Base-by-base conservation (phyloP, 495 filamentous ascomycete genomes). In the Elasticomyces elasticus region DNA sequence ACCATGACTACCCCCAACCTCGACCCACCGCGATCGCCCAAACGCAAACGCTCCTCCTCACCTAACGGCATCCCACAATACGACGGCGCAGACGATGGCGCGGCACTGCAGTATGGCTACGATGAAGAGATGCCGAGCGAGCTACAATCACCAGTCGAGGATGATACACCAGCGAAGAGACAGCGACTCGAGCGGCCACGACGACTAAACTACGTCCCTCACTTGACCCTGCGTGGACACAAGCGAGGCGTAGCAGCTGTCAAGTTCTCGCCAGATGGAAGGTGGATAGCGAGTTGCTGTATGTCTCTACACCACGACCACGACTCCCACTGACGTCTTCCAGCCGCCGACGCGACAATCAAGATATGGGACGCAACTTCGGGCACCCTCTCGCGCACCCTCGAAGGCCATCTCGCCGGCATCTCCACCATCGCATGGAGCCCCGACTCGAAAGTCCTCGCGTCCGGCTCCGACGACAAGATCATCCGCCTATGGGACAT, bases 401-500 rank as follows among this genome's bases (percentile, higher is more conserved):
- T 98, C n/a, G 83, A 94, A 62, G 92, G 89, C 24, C 92, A 98
- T 71, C 76, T 95, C 56, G 89, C 92, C 0, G 92, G 92, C 55
- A 79, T 98, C 12, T 91, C 86, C 0, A 88, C 87, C 24, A 74
- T 98, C 22, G 83, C 90, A 27, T 98, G 92, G 92, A 79, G 81
- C 45, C 91, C 94, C 1, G 89, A 95, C 67, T 87, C 83, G 35
- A 77, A 81, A 60, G 85, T 82, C 1, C 76, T 98, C 42, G 94
- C 90, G 0, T 89, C 89, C 17, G 92, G 92, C 10, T 89, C 85
- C 24, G 92, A 98, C 67, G 92, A 98, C 74, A 98, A 97, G 67
- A 82, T 86, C 0, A 96, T 98, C 53, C 79, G 92, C 1, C 74
- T 97, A 4, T 98, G 92, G 92, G 85, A 95, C 66, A 76, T 87